Percentiles rank a stretch among this genome's conserved stretches.
Evolutionary conservation across 192 early-diverging fungal genomes (phyloP).

Genomic region (Rhizophlyctis rosea): DNA sequence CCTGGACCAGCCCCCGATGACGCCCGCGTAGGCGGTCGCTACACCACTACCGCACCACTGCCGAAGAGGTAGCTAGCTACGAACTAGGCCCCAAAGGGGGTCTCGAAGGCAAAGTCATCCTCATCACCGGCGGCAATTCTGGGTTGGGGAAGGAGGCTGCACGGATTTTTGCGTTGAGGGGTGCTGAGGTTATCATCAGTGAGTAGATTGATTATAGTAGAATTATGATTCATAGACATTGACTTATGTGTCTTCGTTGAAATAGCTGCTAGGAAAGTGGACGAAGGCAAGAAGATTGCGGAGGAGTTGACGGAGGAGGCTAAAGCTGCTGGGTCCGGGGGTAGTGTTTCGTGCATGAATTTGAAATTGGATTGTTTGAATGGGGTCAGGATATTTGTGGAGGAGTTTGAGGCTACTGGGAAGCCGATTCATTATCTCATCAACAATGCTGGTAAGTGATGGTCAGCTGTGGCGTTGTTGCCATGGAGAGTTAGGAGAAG

Average conservation of each 20-base stretch:
- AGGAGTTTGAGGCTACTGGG: constrained; percentile 20
- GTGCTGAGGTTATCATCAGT: neutral
- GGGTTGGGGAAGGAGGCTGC: constrained; percentile 11
- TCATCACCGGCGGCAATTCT: constrained; percentile 27
- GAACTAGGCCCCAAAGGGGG: neutral
- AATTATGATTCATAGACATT: neutral
- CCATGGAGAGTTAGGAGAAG: neutral
- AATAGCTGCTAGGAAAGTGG: neutral
- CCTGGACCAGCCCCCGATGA: no score
- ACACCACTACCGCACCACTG: no score
- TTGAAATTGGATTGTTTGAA: constrained; percentile 35
- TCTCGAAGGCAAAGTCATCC: constrained; percentile 16
- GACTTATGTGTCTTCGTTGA: neutral
- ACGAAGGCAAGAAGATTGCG: constrained; percentile 11
- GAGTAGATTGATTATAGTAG: neutral
- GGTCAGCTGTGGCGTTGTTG: neutral
- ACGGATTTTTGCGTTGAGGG: neutral
- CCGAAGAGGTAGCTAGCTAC: no score
- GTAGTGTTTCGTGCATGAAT: constrained; percentile 14
- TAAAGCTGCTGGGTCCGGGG: constrained; percentile 3
- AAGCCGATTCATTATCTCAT: constrained; percentile 25
- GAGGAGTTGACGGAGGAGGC: constrained; percentile 25
- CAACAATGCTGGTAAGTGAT: constrained; percentile 28
- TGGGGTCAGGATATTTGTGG: constrained; percentile 35
- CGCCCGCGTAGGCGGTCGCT: no score